These are phyloP conservation scores for Nematodospora valgi DNA, from an alignment of 805 yeast genomes.

Conservation along the genomic window DNA sequence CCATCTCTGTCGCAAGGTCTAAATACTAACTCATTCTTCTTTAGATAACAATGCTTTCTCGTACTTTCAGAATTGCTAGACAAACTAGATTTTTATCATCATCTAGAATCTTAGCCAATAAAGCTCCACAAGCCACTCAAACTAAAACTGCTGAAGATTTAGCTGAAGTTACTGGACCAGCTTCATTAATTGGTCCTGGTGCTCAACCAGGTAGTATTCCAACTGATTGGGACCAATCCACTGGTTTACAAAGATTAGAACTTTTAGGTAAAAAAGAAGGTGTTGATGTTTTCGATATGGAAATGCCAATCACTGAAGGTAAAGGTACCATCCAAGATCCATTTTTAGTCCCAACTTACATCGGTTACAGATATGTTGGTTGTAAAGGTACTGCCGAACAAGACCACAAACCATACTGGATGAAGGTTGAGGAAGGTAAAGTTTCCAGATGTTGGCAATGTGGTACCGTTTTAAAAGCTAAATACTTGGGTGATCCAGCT, in stretches of 20 bases:
- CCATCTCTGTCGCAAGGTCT: too few species aligned
- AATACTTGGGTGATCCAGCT: constrained; percentile 79
- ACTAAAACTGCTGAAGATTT: constrained; percentile 64
- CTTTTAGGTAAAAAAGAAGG: constrained; percentile 92
- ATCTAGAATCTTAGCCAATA: constrained; percentile 25
- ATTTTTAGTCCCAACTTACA: constrained; percentile 82
- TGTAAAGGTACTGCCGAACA: constrained; percentile 96
- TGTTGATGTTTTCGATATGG: constrained; percentile 86
- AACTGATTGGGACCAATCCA: constrained; percentile 92
- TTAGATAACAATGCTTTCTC: constrained; percentile 27
- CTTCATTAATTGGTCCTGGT: constrained; percentile 85
- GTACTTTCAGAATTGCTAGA: constrained; percentile 34
- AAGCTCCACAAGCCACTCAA: constrained; percentile 25
- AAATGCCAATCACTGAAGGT: constrained; percentile 85
- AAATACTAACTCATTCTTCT: constrained; percentile 7
- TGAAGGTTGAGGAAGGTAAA: constrained; percentile 77
- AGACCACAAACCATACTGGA: constrained; percentile 88
- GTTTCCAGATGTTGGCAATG: constrained; percentile 98
- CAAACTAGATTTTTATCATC: constrained; percentile 33
- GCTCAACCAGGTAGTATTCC: constrained; percentile 84
- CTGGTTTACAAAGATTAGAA: constrained; percentile 98
- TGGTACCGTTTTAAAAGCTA: constrained; percentile 89
- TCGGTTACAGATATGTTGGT: constrained; percentile 92
- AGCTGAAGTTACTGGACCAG: constrained; percentile 74
- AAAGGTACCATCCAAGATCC: constrained; percentile 90